phyloP scores from a whole-genome alignment of 2,329 filamentous ascomycete species.

The Calonectria pseudoturangicola region DNA sequence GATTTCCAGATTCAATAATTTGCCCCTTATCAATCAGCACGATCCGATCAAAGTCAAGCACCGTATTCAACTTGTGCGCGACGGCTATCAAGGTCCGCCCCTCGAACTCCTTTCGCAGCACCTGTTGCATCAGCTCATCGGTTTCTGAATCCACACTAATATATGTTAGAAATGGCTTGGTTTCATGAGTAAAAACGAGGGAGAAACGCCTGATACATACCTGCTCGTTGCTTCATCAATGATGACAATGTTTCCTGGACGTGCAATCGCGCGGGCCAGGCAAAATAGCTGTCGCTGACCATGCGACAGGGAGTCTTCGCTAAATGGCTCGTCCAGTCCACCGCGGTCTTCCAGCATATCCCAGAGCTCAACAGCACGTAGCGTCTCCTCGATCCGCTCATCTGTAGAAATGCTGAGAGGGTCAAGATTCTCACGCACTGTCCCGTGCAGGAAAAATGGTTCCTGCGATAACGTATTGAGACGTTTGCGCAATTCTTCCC shows the following conservation, averaged over 20 bases:
- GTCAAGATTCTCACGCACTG: constrained; percentile 11
- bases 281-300: background rate
- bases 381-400: background rate
- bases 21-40: constrained; percentile 47
- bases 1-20: constrained; percentile 49
- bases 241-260: constrained; percentile 57
- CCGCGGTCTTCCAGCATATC: constrained; percentile 7
- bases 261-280: background rate
- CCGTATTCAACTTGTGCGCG: constrained; percentile 53
- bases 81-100: constrained; percentile 53
- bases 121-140: constrained; percentile 45
- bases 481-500: constrained; percentile 9
- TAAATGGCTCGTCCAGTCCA: background rate
- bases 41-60: constrained; percentile 48
- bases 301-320: constrained; percentile 5
- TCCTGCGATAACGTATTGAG: background rate
- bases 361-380: constrained; percentile 10
- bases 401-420: background rate
- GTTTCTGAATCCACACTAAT: constrained; percentile 44
- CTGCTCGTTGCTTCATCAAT: constrained; percentile 65
- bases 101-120: constrained; percentile 46
- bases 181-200: background rate
- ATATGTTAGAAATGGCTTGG: constrained; percentile 2
- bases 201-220: constrained; percentile 37
- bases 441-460: constrained; percentile 5